These are phyloP conservation scores for Prunus yedoensis DNA, from an alignment of 331 rosid species.

Conservation along the genomic window DNA sequence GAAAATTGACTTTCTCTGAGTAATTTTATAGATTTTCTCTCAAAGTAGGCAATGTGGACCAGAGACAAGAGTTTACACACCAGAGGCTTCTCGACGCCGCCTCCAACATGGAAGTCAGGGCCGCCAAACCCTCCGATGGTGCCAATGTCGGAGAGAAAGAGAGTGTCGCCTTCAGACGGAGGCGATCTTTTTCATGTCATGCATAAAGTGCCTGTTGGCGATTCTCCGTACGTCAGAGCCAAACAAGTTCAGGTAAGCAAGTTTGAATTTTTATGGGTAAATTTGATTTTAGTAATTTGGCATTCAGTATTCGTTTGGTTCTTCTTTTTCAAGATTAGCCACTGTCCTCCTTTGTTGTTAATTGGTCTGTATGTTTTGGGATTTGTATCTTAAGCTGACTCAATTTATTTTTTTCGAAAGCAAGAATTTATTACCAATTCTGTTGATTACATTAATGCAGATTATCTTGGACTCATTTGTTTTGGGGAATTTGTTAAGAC, in stretches of 20 bases:
- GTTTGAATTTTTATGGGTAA: background rate
- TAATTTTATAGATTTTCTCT: background rate
- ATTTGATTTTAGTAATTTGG: background rate
- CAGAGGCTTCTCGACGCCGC: slow-evolving; percentile 60
- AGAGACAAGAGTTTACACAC: slow-evolving; percentile 39
- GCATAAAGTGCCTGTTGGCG: slow-evolving; percentile 87
- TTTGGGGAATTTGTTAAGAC: background rate
- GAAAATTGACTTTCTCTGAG: slow-evolving; percentile 1
- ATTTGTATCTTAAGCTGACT: background rate
- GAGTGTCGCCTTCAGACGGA: slow-evolving; percentile 41
- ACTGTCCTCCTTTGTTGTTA: background rate
- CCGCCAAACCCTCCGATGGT: slow-evolving; percentile 29
- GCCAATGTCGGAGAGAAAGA: slow-evolving; percentile 60
- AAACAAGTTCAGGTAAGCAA: slow-evolving; percentile 82
- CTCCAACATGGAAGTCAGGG: slow-evolving; percentile 42
- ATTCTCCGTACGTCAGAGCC: slow-evolving; percentile 91
- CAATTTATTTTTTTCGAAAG: background rate
- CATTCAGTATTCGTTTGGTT: background rate
- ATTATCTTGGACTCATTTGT: background rate
- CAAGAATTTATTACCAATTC: background rate
- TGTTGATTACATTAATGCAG: background rate
- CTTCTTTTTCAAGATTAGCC: slow-evolving; percentile 4
- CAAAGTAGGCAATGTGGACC: slow-evolving; percentile 27
- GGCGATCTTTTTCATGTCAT: slow-evolving; percentile 60
- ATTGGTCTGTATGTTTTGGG: background rate